These are phyloP conservation scores for Stereocaulon alpinum DNA, from an alignment of 495 filamentous ascomycete genomes.

Conservation along the genomic window DNA sequence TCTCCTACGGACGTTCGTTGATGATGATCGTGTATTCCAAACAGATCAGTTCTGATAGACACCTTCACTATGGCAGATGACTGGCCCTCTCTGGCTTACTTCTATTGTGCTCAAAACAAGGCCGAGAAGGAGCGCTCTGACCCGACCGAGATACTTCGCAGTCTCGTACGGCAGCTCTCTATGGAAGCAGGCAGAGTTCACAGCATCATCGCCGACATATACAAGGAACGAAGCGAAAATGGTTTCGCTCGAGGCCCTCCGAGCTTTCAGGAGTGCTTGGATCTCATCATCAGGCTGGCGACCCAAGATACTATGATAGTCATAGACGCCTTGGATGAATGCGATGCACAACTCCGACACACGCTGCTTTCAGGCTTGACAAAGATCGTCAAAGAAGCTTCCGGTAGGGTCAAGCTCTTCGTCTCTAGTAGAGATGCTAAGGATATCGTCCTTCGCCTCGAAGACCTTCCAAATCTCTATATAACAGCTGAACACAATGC, in stretches of 20 bases:
- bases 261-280: constrained; percentile 20
- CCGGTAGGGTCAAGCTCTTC: constrained; percentile 32
- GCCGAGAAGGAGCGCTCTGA: constrained; percentile 23
- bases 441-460: constrained; percentile 26
- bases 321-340: constrained; percentile 41
- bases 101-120: constrained; percentile 31
- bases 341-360: constrained; percentile 24
- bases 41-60: background rate
- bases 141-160: constrained; percentile 29
- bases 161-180: constrained; percentile 32
- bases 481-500: constrained; percentile 29
- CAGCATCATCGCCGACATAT: constrained; percentile 11
- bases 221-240: constrained; percentile 12
- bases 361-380: constrained; percentile 28
- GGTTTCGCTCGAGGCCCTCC: constrained; percentile 14
- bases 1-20: no score
- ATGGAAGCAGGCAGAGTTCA: background rate
- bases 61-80: no score
- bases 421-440: constrained; percentile 36
- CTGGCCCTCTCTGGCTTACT: constrained; percentile 18
- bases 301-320: constrained; percentile 27
- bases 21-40: no score
- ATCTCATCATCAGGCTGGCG: constrained; percentile 20
- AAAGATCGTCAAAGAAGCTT: constrained; percentile 23
- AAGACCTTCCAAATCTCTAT: constrained; percentile 24